These are phyloP conservation scores for Pezicula rhizophila DNA, from an alignment of 2,329 filamentous ascomycete species.

Conservation along the genomic window DNA sequence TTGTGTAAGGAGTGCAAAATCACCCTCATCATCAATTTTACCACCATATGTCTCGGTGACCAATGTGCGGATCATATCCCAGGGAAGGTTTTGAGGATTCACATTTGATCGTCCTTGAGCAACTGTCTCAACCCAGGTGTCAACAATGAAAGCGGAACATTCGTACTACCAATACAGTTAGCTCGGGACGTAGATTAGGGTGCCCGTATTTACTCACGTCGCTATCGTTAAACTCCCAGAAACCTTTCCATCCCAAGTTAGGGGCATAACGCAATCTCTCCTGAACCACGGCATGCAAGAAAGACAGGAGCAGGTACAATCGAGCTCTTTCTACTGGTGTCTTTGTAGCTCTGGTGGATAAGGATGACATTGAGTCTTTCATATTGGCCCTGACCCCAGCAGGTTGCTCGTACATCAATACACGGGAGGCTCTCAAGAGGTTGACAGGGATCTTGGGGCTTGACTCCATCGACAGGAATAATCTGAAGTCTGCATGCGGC, in stretches of 20 bases:
- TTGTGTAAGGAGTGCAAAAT: slow-evolving; percentile 67
- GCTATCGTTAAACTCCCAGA: slow-evolving; percentile 99
- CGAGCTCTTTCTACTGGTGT: slow-evolving; percentile 85
- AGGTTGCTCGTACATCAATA: slow-evolving; percentile 97
- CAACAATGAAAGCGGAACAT: slow-evolving; percentile 92
- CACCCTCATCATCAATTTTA: slow-evolving; percentile 88
- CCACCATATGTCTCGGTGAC: slow-evolving; percentile 94
- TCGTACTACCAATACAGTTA: slow-evolving; percentile 61
- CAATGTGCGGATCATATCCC: slow-evolving; percentile 89
- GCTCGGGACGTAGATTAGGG: no score
- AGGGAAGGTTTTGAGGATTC: slow-evolving; percentile 87
- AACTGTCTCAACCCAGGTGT: slow-evolving; percentile 83
- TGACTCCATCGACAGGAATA: slow-evolving; percentile 97
- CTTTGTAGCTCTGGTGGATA: slow-evolving; percentile 70
- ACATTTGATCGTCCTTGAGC: slow-evolving; percentile 86
- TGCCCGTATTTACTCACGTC: slow-evolving; percentile 63
- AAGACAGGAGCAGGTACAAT: slow-evolving; percentile 84
- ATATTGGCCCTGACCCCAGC: slow-evolving; percentile 96
- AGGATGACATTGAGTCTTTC: slow-evolving; percentile 88
- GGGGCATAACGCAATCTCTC: slow-evolving; percentile 92
- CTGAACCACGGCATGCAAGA: slow-evolving; percentile 93
- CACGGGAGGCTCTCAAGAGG: slow-evolving; percentile 82
- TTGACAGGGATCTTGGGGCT: slow-evolving; percentile 97
- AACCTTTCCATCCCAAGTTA: slow-evolving; percentile 91
- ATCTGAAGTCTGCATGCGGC: slow-evolving; percentile 83